Base-by-base conservation (phyloP, 768 basidiomycete genomes). In the Dioszegia hungarica region DNA sequence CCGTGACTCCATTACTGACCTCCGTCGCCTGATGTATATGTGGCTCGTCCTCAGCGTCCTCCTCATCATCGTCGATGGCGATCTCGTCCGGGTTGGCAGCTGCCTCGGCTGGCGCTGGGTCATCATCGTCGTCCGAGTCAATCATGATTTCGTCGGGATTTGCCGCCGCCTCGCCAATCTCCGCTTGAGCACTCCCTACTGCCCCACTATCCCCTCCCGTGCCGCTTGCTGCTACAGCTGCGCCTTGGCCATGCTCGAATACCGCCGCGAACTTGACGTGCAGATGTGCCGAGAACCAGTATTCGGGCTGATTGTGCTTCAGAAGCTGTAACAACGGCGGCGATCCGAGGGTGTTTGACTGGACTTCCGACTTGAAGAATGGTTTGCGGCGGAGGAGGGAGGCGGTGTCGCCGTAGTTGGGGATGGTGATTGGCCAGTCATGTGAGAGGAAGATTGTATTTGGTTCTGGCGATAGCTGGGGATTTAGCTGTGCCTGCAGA, bases 241-340 rank as follows among this genome's bases (percentile, higher is more conserved):
- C 27, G 57, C 11, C 9, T 12, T 39, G 14, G 40, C 28, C 37
- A 52, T 78, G 78, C 0, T 69, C 56, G 40, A 67, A 72, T 1
- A 77, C 74, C 2, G 90, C 93, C 57, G 90, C 86, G 66, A 87
- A 97, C 48, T 87, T 85, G 45, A 86, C 84, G 68, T 97, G 94
- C 47, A 97, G 68, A 76, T 97, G 94, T 0, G 91, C 93, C 3
- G 89, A 77, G 74, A 95, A 95, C 94, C 93, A 98, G 84, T 89
- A 87, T 43, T 80, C 67, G 0, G 93, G 93, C 66, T 83, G 80
- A 29, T 95, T 79, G 24, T 80, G 85, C 29, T 78, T 79, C 22
- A 98, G 77, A 0, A 97, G 79, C 12, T 83, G 84, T 81, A 88
- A 85, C 33, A 94, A 78, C 6, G 91, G 92, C 15, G 88, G 90